These are phyloP conservation scores for Saccharomycopsis microspora DNA, from an alignment of 805 yeast genomes.

Conservation along the genomic window DNA sequence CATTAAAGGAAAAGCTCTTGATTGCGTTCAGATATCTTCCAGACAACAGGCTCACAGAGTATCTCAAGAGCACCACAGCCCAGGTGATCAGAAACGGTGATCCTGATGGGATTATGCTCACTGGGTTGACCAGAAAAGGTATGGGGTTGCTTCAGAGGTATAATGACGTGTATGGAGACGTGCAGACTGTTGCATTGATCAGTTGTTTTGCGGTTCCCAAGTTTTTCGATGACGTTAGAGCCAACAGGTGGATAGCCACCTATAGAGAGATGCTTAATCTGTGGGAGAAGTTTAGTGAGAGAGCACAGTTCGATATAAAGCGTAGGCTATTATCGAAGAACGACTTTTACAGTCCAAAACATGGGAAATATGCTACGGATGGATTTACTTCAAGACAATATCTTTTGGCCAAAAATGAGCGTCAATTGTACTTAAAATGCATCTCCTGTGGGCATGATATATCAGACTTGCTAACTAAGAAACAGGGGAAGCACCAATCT, in stretches of 20 bases:
- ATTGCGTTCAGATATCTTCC: slow-evolving; percentile 80
- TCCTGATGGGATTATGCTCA: slow-evolving; percentile 77
- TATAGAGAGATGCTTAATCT: slow-evolving; percentile 63
- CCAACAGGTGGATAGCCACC: slow-evolving; percentile 66
- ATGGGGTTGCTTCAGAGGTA: slow-evolving; percentile 74
- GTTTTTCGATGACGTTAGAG: slow-evolving; percentile 63
- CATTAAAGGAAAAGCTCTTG: slow-evolving; percentile 80
- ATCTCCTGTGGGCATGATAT: slow-evolving; percentile 69
- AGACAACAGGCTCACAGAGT: slow-evolving; percentile 65
- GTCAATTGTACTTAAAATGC: slow-evolving; percentile 78
- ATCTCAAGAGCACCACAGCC: slow-evolving; percentile 58
- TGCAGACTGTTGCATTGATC: slow-evolving; percentile 82
- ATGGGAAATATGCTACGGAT: not conserved
- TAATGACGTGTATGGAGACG: slow-evolving; percentile 81
- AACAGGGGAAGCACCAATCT: slow-evolving; percentile 1
- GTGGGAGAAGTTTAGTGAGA: slow-evolving; percentile 64
- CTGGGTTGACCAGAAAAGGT: slow-evolving; percentile 86
- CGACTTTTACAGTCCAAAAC: not conserved
- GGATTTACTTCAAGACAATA: not conserved
- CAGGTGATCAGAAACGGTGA: slow-evolving; percentile 71
- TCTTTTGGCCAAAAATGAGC: slow-evolving; percentile 26
- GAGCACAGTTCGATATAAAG: slow-evolving; percentile 81
- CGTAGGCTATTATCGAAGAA: slow-evolving; percentile 51
- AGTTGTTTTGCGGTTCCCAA: slow-evolving; percentile 76
- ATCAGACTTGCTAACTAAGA: slow-evolving; percentile 10